Base-by-base conservation (phyloP, 768 basidiomycete species). In the Amanita molliuscula region DNA sequence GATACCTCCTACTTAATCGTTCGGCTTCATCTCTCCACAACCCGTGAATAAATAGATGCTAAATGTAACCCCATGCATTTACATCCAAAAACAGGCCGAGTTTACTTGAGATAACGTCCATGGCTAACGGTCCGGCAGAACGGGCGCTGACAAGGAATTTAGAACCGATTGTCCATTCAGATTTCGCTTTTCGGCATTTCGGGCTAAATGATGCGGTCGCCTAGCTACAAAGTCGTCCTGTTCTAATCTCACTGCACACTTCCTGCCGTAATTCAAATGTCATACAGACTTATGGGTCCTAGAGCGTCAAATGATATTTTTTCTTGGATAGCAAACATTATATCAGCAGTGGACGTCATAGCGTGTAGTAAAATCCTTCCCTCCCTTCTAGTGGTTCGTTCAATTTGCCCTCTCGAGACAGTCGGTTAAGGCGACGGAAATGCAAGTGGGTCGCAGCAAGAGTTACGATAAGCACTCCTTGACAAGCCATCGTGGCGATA, bases 401-500 rank as follows among this genome's bases (percentile, higher is more conserved):
- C 6, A 64, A 55, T 51, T 62, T 66, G 25, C 63, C 68, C 55
- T 66, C 67, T 51, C 65, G 53, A 34, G 62, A 53, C 29, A 68
- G 56, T 41, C 58, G 63, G 54, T 76, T 74, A 47, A 65, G 58
- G 31, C 62, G 63, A 44, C 58, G 52, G 51, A 73, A 71, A 46
- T 70, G 63, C 9, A 66, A 18, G 3, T 66, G 66, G 3, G 66
- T 67, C 18, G 61, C 55, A 13, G 54, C 61, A 21, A 74, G 56
- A 1, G 67, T 38, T 21, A 66, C 42, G 28, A 74, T 53, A 38
- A 74, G 55, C 10, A 75, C 48, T 18, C 62, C 60, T 48, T 76
- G 74, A 1, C 67, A 63, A 28, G 63, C 67, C 16, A 74, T 66
- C 3, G 72, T 68, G 2, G 67, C 65, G 52, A 63, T 65, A 26